Evolutionary conservation across 768 basidiomycete species (phyloP), one percentile per base, ranked within the genome.

Genomic region (Boletellus ananiceps): DNA sequence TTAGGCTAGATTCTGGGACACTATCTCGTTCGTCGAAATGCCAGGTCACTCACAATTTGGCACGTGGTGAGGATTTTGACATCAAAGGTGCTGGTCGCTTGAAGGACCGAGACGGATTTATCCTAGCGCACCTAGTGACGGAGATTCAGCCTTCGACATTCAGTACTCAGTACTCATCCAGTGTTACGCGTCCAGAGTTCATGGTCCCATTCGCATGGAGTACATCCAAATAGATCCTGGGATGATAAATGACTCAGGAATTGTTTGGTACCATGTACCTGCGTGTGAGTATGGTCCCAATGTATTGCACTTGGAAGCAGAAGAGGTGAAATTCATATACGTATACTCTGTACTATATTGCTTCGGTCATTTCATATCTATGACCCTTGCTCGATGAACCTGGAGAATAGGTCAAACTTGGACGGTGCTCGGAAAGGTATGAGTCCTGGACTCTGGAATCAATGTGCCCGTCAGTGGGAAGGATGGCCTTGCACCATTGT

Each of bases 21-120:
- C 78, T 13, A 69, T 75, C 66, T 76, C 83, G 53, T 65, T 68
- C 25, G 69, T 65, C 40, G 83, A 64, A 16, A 75, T 27, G 25
- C 59, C 29, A 29, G 29, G 29, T 9, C 29, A 29, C 29, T 9
- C 8, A 29, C 29, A 3, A 29, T 11, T 29, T 29, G 11, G 29
- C 29, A 9, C 7, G 29, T 11, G 29, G 29, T 29, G 11, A 8
- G 3, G 11, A 29, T 3, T 11, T 2, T 8, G 29, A 29, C 11
- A 11, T 27, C 27, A 37, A 23, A 15, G 29, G 41, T 32, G 31
- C 11, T 25, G 37, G 7, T n/a, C n/a, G n/a, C n/a, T n/a, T n/a
- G n/a, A n/a, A n/a, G 36, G 35, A 25, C 8, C 13, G 14, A 33
- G 19, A 44, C 15, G 6, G 3, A 34, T 29, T 23, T 23, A 23